Evolutionary conservation across 352 stramenopile species (phyloP).

Genomic region (Phytophthora meadii): DNA sequence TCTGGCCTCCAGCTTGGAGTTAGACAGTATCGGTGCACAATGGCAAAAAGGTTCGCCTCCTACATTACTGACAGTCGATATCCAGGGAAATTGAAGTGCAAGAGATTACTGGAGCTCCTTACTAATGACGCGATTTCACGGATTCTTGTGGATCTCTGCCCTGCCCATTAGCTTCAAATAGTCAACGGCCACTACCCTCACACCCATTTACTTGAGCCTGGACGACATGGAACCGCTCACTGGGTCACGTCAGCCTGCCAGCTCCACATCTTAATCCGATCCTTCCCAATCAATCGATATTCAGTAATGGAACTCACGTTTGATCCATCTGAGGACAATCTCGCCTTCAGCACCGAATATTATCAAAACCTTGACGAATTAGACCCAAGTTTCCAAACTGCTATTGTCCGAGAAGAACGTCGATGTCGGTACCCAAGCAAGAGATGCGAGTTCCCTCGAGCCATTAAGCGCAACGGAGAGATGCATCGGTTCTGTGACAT

Average conservation of each 20-base stretch:
- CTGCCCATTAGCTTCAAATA: constrained; percentile 8
- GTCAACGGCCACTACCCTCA: constrained; percentile 18
- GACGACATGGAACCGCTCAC: not conserved
- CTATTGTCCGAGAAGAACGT: constrained; percentile 18
- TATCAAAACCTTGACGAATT: constrained; percentile 5
- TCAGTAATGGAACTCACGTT: constrained; percentile 18
- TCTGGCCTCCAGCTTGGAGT: too few species aligned
- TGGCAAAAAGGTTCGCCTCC: constrained; percentile 11
- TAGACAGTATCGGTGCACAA: not conserved
- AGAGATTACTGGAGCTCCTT: constrained; percentile 4
- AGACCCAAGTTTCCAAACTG: not conserved
- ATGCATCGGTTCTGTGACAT: constrained; percentile 56
- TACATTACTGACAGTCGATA: constrained; percentile 5
- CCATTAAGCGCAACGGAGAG: constrained; percentile 47
- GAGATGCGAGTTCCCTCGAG: constrained; percentile 41
- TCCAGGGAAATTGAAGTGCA: constrained; percentile 7
- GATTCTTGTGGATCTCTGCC: constrained; percentile 18
- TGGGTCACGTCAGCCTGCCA: not conserved
- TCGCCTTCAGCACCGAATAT: constrained; percentile 11
- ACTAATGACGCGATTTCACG: constrained; percentile 17
- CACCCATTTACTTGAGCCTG: constrained; percentile 13
- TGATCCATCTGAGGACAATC: not conserved
- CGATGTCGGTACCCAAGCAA: constrained; percentile 51
- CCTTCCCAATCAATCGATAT: constrained; percentile 2
- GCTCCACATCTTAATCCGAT: constrained; percentile 19